Conservation (phyloP, 495 filamentous ascomycete genomes). For the Tuber calosporum region DNA sequence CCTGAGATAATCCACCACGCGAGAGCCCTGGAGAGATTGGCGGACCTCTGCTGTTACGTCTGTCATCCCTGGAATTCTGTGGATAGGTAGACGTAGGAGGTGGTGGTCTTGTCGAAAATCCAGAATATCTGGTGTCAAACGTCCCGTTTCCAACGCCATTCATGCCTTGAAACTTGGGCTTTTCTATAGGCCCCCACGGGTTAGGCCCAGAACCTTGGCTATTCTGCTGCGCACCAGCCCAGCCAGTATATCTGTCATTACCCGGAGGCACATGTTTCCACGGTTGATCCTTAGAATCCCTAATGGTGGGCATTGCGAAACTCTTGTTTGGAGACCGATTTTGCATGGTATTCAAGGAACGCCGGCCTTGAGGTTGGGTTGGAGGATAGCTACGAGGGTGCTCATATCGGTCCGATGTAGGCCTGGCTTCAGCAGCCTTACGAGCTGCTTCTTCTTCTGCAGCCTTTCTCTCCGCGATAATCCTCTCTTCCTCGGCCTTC, state of each 20-base stretch:
- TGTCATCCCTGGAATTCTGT: slow-evolving; percentile 31
- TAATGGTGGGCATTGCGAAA: slow-evolving; percentile 25
- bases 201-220: slow-evolving; percentile 22
- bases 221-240: slow-evolving; percentile 23
- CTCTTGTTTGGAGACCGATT: slow-evolving; percentile 28
- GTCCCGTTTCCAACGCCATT: slow-evolving; percentile 38
- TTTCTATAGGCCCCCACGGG: slow-evolving; percentile 39
- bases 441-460: slow-evolving; percentile 23
- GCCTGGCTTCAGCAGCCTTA: slow-evolving; percentile 18
- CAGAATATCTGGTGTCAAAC: slow-evolving; percentile 33
- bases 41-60: slow-evolving; percentile 11
- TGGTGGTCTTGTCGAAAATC: slow-evolving; percentile 34
- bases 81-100: slow-evolving; percentile 20
- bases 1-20: slow-evolving; percentile 27
- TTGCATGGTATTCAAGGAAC: slow-evolving; percentile 15
- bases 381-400: slow-evolving; percentile 16
- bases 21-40: slow-evolving; percentile 25
- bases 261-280: slow-evolving; percentile 26
- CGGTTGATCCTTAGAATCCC: slow-evolving; percentile 33
- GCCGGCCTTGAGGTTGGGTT: slow-evolving; percentile 20
- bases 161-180: slow-evolving; percentile 27
- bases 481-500: slow-evolving; percentile 37
- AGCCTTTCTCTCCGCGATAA: slow-evolving; percentile 24
- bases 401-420: slow-evolving; percentile 16
- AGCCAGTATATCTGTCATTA: slow-evolving; percentile 25